Evolutionary conservation across 2,329 filamentous ascomycete genomes (phyloP).

Genomic region (Colletotrichum incanum): DNA sequence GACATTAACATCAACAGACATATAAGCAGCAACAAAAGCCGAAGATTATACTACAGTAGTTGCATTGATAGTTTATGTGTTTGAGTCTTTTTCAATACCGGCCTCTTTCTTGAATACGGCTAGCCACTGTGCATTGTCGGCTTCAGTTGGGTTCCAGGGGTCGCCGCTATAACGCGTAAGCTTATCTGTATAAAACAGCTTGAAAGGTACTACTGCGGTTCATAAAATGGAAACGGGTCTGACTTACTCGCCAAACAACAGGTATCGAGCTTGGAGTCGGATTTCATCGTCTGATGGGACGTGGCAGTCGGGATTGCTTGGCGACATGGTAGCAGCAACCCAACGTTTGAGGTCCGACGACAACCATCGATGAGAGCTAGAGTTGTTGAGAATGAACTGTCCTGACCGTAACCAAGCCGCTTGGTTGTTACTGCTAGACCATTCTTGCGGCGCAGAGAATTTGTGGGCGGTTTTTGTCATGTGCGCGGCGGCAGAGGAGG

Average conservation of each 20-base stretch:
- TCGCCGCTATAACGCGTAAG: constrained; percentile 47
- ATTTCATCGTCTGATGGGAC: constrained; percentile 54
- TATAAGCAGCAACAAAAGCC: too few species aligned
- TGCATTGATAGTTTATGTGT: too few species aligned
- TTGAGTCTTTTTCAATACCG: too few species aligned
- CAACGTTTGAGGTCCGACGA: constrained; percentile 42
- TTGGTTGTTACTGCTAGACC: too few species aligned
- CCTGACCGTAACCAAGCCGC: too few species aligned
- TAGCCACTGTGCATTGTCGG: constrained; percentile 54
- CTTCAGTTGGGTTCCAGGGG: constrained; percentile 57
- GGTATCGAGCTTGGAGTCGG: constrained; percentile 51
- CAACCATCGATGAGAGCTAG: constrained; percentile 46
- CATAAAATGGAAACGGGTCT: too few species aligned
- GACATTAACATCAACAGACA: too few species aligned
- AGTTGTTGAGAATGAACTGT: constrained; percentile 42
- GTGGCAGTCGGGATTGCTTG: constrained; percentile 48
- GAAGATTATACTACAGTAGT: too few species aligned
- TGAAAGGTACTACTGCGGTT: too few species aligned
- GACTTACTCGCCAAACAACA: constrained; percentile 49
- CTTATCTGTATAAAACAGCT: not conserved
- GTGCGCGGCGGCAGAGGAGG: too few species aligned
- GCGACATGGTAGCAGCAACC: constrained; percentile 47
- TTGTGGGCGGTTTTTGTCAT: too few species aligned
- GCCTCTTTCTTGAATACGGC: constrained; percentile 25
- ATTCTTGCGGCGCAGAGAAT: too few species aligned